phyloP scores from a whole-genome alignment of 140 eudicot species.

The Erigeron philadelphicus region DNA sequence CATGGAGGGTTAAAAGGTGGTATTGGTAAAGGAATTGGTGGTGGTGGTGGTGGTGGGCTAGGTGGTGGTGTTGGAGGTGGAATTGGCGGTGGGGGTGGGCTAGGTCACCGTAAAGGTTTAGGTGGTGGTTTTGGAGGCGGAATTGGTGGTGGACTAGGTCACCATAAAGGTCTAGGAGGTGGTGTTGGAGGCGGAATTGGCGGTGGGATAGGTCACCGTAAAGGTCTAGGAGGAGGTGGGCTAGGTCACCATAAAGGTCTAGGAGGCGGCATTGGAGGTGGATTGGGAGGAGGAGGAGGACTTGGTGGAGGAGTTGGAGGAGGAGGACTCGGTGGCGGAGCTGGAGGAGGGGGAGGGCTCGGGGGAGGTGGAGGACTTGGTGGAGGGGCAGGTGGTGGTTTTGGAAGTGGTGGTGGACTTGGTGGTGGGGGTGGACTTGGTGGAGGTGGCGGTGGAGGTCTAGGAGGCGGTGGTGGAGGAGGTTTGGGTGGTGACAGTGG shows the following conservation, averaged over 20 bases:
- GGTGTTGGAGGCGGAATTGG: constrained; percentile 27
- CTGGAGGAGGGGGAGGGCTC: constrained; percentile 22
- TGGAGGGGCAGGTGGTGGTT: constrained; percentile 26
- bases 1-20: constrained; percentile 1
- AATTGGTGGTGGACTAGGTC: constrained; percentile 22
- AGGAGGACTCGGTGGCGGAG: constrained; percentile 16
- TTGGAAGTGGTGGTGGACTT: constrained; percentile 34
- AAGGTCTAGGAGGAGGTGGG: constrained; percentile 21
- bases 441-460: constrained; percentile 22
- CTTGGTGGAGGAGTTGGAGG: constrained; percentile 26
- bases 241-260: constrained; percentile 25
- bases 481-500: constrained; percentile 30
- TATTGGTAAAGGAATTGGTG: constrained; percentile 8
- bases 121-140: constrained; percentile 19
- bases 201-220: constrained; percentile 17
- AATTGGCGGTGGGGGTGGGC: constrained; percentile 7
- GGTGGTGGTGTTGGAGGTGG: constrained; percentile 21
- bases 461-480: constrained; percentile 35
- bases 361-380: constrained; percentile 31
- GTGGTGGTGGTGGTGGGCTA: not conserved
- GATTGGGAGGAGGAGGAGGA: constrained; percentile 26
- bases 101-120: constrained; percentile 13
- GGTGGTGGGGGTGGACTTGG: constrained; percentile 17
- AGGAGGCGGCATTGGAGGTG: constrained; percentile 15
- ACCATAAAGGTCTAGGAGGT: constrained; percentile 16